Evolutionary conservation across 1,284 basidiomycete genomes (phyloP).

Genomic region (Ceratobasidium sp.): DNA sequence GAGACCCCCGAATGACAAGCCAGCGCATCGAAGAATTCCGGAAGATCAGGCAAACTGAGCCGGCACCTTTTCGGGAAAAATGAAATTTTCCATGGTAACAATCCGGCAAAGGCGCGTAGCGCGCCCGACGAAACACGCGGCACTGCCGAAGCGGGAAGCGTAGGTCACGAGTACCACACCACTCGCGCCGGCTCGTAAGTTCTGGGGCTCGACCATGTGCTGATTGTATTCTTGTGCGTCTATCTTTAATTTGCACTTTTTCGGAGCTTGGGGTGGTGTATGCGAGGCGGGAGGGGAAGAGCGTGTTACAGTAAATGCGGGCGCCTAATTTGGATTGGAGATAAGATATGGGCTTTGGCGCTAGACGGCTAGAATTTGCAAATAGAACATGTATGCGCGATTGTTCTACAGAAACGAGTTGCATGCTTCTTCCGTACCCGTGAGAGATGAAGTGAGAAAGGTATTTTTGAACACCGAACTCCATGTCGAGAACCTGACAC

Average conservation of each 20-base stretch:
- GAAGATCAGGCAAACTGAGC: background rate
- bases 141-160: constrained; percentile 1
- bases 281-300: background rate
- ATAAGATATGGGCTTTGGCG: no score
- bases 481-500: no score
- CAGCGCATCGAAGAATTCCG: constrained; percentile 3
- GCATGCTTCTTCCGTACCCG: no score
- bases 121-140: constrained; percentile 14
- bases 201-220: background rate
- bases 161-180: background rate
- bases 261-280: background rate
- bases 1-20: background rate
- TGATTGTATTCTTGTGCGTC: background rate
- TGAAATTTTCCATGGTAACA: background rate
- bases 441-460: no score
- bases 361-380: background rate
- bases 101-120: constrained; percentile 2
- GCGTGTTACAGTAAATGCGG: no score
- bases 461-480: no score
- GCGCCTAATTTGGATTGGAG: no score
- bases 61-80: background rate
- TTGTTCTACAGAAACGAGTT: no score
- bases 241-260: background rate
- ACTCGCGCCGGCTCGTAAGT: background rate
- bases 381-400: background rate